A percentile compares a stretch with the other conserved stretches of the same genome.
These are phyloP conservation scores for Abrus precatorius DNA, from an alignment of 306 rosid genomes.

Conservation along the genomic window DNA sequence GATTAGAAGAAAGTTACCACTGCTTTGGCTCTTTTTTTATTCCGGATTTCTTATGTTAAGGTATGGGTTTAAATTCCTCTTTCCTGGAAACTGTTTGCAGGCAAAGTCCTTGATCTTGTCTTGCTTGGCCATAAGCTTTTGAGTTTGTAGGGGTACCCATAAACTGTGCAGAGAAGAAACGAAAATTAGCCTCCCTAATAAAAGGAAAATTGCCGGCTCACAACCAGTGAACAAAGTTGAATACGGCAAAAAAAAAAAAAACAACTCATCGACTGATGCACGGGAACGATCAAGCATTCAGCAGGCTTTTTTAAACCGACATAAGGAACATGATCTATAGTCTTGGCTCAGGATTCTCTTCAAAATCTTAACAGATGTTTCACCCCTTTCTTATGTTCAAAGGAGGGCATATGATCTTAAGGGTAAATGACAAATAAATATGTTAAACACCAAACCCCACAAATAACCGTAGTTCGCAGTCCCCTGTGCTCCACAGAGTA, in stretches of 20 bases:
- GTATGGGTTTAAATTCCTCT: background rate
- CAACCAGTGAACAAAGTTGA: background rate
- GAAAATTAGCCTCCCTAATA: background rate
- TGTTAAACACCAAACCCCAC: background rate
- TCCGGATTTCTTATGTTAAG: background rate
- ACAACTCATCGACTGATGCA: background rate
- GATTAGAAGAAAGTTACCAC: background rate
- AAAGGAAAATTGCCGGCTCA: background rate
- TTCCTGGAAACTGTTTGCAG: slow-evolving; percentile 10
- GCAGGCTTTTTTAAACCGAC: background rate
- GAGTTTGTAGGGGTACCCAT: background rate
- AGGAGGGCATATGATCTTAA: background rate
- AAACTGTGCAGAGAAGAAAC: background rate
- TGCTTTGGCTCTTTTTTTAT: background rate
- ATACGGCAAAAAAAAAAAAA: background rate
- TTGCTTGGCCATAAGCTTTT: background rate
- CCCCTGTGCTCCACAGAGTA: background rate
- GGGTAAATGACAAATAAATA: background rate
- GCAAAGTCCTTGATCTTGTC: background rate
- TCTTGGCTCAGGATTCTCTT: background rate
- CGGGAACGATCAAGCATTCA: background rate
- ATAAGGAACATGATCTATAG: background rate
- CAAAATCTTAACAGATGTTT: background rate
- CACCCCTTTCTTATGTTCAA: background rate
- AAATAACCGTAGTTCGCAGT: background rate